Evolutionary conservation across 225 moss, liverwort and hornwort genomes (phyloP).

Genomic region (Antitrichia curtipendula): DNA sequence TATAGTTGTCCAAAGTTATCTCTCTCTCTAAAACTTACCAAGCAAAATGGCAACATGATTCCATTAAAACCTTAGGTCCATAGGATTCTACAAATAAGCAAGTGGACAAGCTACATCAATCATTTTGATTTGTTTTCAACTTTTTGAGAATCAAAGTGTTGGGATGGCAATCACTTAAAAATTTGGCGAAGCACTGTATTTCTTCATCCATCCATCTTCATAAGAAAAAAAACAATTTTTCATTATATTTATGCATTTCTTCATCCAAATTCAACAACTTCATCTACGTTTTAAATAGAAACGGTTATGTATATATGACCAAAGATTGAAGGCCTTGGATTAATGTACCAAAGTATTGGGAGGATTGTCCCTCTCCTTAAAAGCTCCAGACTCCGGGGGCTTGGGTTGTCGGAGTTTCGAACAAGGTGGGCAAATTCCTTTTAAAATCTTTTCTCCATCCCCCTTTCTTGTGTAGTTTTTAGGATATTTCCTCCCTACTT

Average conservation of each 20-base stretch:
- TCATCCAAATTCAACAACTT: rapidly evolving
- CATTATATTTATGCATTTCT: not conserved
- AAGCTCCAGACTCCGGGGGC: conserved; percentile 35
- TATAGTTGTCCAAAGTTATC: not conserved
- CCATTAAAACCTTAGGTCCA: not conserved
- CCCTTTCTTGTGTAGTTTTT: conserved; percentile 69
- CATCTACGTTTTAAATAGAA: not conserved
- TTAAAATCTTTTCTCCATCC: conserved; percentile 59
- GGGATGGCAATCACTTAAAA: rapidly evolving
- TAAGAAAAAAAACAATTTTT: rapidly evolving
- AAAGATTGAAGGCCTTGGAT: not conserved
- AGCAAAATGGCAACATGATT: not conserved
- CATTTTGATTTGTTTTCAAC: not conserved
- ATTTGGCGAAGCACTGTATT: not conserved
- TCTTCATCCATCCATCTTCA: not conserved
- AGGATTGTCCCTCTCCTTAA: conserved; percentile 70
- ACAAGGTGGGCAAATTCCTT: conserved; percentile 41
- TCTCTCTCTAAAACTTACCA: not conserved
- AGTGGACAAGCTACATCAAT: not conserved
- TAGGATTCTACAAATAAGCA: too few species aligned
- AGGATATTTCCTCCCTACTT: conserved; percentile 50
- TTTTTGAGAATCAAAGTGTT: not conserved
- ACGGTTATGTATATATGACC: rapidly evolving
- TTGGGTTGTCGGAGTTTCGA: conserved; percentile 18
- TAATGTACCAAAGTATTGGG: conserved; percentile 61